phyloP scores from a whole-genome alignment of 441 rosid genomes.

The Syzygium malaccense region DNA sequence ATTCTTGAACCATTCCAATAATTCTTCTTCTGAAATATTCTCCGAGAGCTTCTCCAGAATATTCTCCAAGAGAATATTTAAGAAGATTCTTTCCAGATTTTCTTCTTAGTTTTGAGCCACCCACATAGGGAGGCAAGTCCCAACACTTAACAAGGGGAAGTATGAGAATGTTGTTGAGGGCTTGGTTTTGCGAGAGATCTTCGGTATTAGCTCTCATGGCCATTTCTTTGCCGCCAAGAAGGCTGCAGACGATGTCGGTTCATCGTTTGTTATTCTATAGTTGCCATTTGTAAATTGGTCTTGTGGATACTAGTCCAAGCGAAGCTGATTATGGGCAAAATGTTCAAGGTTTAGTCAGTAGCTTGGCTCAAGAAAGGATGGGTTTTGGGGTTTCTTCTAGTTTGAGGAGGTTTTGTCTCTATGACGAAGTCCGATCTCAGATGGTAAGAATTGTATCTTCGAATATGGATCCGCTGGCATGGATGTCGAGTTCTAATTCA shows the following conservation, averaged over 20 bases:
- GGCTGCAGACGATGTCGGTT: constrained; percentile 67
- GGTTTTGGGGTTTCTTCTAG: constrained; percentile 26
- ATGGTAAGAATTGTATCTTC: constrained; percentile 53
- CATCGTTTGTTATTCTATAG: constrained; percentile 54
- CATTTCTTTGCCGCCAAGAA: constrained; percentile 60
- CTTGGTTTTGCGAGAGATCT: too few species aligned
- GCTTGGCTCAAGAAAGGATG: constrained; percentile 37
- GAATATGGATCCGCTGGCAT: constrained; percentile 22
- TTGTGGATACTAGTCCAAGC: constrained; percentile 7
- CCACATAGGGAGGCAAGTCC: too few species aligned
- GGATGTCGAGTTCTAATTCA: constrained; percentile 18
- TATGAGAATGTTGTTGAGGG: too few species aligned
- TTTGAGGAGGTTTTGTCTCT: constrained; percentile 32
- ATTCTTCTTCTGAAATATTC: too few species aligned
- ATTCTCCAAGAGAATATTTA: too few species aligned
- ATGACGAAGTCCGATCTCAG: constrained; percentile 37
- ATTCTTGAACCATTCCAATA: too few species aligned
- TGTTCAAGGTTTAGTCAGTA: constrained; percentile 37
- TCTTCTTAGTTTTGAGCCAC: too few species aligned
- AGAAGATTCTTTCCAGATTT: too few species aligned
- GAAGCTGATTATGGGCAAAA: constrained; percentile 27
- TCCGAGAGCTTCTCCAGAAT: too few species aligned
- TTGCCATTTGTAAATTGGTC: constrained; percentile 36
- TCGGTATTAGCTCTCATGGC: constrained; percentile 44
- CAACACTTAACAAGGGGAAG: too few species aligned